Evolutionary conservation across 495 filamentous ascomycete species (phyloP).

Genomic region (Hyaloscypha bicolor): DNA sequence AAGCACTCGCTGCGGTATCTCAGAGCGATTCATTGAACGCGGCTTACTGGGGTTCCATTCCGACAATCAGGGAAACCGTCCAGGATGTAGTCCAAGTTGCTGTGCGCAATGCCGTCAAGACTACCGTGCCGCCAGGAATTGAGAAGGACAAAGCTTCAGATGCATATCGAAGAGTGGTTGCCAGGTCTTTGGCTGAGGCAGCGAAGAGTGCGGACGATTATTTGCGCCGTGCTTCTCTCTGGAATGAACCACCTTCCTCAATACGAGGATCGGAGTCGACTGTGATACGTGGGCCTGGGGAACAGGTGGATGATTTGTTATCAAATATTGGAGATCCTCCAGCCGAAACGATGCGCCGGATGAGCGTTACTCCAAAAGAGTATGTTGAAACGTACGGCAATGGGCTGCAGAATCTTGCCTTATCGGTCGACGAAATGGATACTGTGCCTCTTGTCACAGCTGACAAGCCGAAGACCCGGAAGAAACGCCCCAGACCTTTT

Average conservation of each 20-base stretch:
- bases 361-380: neutral
- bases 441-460: conserved; percentile 3
- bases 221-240: conserved; percentile 17
- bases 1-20: neutral
- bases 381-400: neutral
- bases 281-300: neutral
- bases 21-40: conserved; percentile 17
- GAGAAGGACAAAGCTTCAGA: conserved; percentile 18
- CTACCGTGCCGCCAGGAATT: conserved; percentile 11
- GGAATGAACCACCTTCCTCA: conserved; percentile 9
- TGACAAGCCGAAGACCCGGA: conserved; percentile 16
- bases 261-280: conserved; percentile 15
- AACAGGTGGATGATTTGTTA: neutral
- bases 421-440: conserved; percentile 14
- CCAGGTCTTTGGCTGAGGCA: conserved; percentile 16
- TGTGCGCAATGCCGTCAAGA: conserved; percentile 28
- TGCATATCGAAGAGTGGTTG: conserved; percentile 21
- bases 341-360: too few relatives aligned
- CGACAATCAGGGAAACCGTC: conserved; percentile 25
- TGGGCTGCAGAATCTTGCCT: neutral
- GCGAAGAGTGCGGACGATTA: conserved; percentile 25
- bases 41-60: conserved; percentile 31
- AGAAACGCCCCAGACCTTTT: conserved; percentile 1
- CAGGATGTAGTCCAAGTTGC: conserved; percentile 27
- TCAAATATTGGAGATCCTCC: neutral